phyloP scores from a whole-genome alignment of 148 eudicot species.

The Nepenthes gracilis region DNA sequence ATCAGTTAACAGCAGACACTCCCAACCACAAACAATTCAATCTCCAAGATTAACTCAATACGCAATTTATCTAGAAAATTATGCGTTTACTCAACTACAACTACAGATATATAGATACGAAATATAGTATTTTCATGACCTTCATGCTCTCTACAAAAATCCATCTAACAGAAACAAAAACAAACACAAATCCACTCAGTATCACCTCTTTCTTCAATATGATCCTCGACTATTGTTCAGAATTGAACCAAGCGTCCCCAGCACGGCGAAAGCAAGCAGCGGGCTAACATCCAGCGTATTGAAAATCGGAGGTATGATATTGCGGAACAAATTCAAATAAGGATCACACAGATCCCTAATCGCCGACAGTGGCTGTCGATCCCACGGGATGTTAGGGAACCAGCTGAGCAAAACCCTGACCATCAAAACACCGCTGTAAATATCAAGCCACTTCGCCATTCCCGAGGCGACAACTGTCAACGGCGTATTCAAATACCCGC shows the following conservation, averaged over 20 bases:
- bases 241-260: conserved; percentile 48
- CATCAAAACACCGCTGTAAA: conserved; percentile 60
- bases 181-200: no score
- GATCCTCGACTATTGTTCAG: conserved; percentile 28
- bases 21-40: no score
- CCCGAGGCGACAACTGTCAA: conserved; percentile 54
- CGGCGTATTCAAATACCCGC: conserved; percentile 43
- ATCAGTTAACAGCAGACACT: no score
- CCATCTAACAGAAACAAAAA: no score
- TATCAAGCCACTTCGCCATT: conserved; percentile 59
- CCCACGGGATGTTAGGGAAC: conserved; percentile 82
- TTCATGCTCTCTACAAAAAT: no score
- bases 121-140: no score
- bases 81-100: no score
- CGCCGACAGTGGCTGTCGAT: conserved; percentile 62
- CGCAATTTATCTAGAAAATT: no score
- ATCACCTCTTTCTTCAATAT: conserved; percentile 10
- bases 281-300: conserved; percentile 68
- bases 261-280: conserved; percentile 50
- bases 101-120: no score
- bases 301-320: conserved; percentile 62
- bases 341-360: conserved; percentile 81
- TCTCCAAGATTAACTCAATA: no score
- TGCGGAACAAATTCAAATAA: conserved; percentile 52
- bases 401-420: conserved; percentile 77